Evolutionary conservation across 495 filamentous ascomycete species (phyloP).

Genomic region (Trichoderma orchidacearum): DNA sequence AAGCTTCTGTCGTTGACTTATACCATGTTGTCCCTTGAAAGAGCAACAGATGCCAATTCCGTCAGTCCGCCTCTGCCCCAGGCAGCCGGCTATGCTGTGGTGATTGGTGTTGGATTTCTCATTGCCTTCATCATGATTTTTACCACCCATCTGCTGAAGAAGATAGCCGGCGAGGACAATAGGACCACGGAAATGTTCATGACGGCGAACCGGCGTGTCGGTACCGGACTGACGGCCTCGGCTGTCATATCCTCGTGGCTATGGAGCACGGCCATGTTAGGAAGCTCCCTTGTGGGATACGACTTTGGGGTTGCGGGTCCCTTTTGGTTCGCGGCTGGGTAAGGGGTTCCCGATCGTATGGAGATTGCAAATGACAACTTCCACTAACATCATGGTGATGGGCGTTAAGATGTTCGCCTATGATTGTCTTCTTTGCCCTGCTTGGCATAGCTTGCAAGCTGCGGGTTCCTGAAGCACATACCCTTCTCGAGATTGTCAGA

Average conservation of each 20-base stretch:
- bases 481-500: not conserved
- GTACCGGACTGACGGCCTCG: not conserved
- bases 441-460: not conserved
- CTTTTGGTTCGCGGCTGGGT: not conserved
- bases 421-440: not conserved
- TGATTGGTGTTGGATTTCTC: not conserved
- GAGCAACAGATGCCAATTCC: not conserved
- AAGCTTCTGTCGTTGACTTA: not conserved
- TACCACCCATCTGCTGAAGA: not conserved
- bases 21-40: not conserved
- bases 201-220: not conserved
- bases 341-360: not conserved
- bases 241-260: not conserved
- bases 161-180: not conserved
- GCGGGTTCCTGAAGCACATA: not conserved
- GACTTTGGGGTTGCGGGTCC: not conserved
- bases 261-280: not conserved
- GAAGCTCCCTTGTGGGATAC: not conserved
- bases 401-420: not conserved
- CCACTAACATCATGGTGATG: too few relatives aligned
- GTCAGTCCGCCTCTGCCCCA: not conserved
- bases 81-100: not conserved
- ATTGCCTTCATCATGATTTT: not conserved
- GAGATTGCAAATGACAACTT: too few relatives aligned
- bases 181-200: not conserved